Evolutionary conservation across 257 asterid genomes (phyloP).

Genomic region (Solanum lycopersicoides): DNA sequence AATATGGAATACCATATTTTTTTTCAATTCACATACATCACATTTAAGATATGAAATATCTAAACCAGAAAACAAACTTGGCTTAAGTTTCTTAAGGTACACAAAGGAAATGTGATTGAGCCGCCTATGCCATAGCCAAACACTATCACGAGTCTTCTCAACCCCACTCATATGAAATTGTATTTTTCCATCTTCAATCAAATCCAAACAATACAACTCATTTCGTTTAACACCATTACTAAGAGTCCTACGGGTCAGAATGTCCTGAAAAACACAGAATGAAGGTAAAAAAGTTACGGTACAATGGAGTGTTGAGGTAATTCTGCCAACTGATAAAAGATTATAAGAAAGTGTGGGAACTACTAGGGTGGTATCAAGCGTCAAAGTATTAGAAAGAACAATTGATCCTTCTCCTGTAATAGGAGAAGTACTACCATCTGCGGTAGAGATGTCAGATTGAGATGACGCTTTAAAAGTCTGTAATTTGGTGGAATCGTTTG

Average conservation of each 20-base stretch:
- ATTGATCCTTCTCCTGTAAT: not conserved
- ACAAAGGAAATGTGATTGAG: constrained; percentile 4
- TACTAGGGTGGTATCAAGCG: not conserved
- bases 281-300: constrained; percentile 3
- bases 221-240: constrained; percentile 7
- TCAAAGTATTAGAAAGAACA: not conserved
- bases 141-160: not conserved
- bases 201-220: not conserved
- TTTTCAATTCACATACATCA: not conserved
- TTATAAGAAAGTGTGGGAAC: not conserved
- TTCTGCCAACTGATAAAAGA: not conserved
- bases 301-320: not conserved
- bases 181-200: not conserved
- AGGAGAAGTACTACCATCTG: not conserved
- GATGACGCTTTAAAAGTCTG: not conserved
- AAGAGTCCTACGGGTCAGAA: not conserved
- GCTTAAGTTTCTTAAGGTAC: not conserved
- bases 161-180: not conserved
- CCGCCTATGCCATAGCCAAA: not conserved
- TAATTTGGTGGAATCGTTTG: not conserved
- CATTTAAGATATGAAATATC: not conserved
- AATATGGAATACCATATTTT: not conserved
- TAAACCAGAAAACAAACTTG: not conserved
- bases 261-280: not conserved
- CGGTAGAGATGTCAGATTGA: not conserved